Base-by-base conservation (phyloP, 1,284 basidiomycete genomes). In the Cutaneotrichosporon curvatum region DNA sequence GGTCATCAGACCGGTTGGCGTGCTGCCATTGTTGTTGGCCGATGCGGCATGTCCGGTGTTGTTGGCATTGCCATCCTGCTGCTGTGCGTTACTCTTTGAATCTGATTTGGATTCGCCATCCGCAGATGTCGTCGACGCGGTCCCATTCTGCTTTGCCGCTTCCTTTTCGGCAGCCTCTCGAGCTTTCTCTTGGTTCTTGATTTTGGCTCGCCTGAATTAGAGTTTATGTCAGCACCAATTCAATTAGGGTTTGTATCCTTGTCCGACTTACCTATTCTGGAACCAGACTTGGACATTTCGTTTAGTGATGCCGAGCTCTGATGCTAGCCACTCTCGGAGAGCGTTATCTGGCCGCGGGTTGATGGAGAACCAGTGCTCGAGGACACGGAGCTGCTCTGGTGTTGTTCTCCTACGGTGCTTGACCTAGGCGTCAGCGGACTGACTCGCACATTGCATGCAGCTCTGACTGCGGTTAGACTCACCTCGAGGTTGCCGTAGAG, bases 281-380 rank as follows among this genome's bases (percentile, higher is more conserved):
- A 91, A 91, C 87, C 87, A 89, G 34, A 92, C 90, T 78, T 96
- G 91, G 2, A 96, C 87, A 36, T 88, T 88, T 51, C 91, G 77
- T 20, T 88, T 81, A 18, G 86, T 87, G 89, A 96, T 96, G 54
- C 83, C 83, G 40, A 95, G 79, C 71, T 88, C 78, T 8, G 76
- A 74, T 0, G 89, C 85, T 40, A 96, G 79, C 55, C 80, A 76
- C 64, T 85, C 86, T 56, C 91, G 79, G 37, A 85, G 73, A 14
- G 78, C 74, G 43, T 84, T 85, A 68, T 90, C 89, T 15, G 91
- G 91, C 68, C 95, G 94, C 37, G 87, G 86, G 71, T 90, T 87
- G 55, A 78, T 77, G 59, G 80, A 80, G 72, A 92, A 95, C 60
- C 88, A 79, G 50, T 79, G 76, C 70, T 95, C 90, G 55, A 96